Percentiles rank a stretch among this genome's conserved stretches.
phyloP scores from a whole-genome alignment of 2,329 filamentous ascomycete genomes.

The Fusarium mexicanum region DNA sequence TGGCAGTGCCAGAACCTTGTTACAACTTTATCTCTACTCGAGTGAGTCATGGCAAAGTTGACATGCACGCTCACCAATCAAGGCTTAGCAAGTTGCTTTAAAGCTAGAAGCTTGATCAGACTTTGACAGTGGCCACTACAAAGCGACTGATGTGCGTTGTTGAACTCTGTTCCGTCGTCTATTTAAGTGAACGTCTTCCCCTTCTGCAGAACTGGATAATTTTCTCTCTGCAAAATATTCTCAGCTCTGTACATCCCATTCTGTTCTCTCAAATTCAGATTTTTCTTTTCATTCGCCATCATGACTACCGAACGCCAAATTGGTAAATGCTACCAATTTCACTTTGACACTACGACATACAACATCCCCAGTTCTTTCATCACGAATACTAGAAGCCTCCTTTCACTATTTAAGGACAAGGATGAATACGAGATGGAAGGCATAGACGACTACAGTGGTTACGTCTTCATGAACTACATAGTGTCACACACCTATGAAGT shows the following conservation, averaged over 20 bases:
- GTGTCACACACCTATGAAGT: background rate
- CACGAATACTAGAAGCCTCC: background rate
- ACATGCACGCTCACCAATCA: background rate
- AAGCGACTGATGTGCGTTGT: background rate
- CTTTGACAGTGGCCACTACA: background rate
- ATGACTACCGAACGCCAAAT: background rate
- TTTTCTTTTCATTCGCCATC: background rate
- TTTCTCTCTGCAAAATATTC: background rate
- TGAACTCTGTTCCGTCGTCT: background rate
- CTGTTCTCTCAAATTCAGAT: background rate
- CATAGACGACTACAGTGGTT: background rate
- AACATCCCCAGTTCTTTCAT: background rate
- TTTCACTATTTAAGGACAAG: background rate
- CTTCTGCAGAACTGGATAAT: too few species aligned
- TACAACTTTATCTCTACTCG: background rate
- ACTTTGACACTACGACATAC: background rate
- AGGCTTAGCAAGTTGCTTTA: background rate
- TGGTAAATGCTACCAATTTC: background rate
- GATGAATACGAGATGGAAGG: background rate
- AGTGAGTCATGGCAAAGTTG: background rate
- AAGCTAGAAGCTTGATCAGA: background rate
- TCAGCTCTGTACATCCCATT: background rate
- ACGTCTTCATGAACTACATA: background rate
- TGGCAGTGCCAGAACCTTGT: background rate
- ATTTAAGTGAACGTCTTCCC: background rate